Evolutionary conservation across 2,329 filamentous ascomycete genomes (phyloP).

Genomic region (Penicillium sp.): DNA sequence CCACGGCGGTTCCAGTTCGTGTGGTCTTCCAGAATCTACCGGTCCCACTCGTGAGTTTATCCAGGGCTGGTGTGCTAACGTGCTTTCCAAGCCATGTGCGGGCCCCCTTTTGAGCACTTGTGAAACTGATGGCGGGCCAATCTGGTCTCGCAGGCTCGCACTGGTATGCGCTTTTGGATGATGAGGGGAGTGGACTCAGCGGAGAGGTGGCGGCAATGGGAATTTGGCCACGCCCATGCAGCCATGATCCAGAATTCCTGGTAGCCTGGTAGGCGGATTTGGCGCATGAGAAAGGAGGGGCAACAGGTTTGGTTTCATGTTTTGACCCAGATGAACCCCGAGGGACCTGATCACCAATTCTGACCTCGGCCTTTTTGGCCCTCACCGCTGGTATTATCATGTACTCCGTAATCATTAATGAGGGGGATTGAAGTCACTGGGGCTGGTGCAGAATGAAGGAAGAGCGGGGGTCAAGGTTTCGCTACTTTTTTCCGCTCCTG

Average conservation of each 20-base stretch:
- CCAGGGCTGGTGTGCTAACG: not conserved
- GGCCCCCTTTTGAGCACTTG: not conserved
- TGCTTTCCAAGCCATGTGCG: too few relatives aligned
- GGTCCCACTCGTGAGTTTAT: slow-evolving; percentile 5
- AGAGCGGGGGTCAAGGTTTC: not conserved
- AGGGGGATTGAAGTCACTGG: not conserved
- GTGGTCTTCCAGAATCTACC: slow-evolving; percentile 13
- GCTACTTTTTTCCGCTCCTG: not conserved
- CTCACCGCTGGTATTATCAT: not conserved
- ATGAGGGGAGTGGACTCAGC: not conserved
- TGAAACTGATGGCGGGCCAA: slow-evolving; percentile 11
- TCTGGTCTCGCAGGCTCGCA: not conserved
- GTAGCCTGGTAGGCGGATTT: not conserved
- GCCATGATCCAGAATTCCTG: not conserved
- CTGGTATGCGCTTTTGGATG: not conserved
- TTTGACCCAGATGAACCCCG: not conserved
- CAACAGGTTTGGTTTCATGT: not conserved
- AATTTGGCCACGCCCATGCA: not conserved
- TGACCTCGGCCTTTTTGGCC: not conserved
- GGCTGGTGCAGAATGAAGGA: not conserved
- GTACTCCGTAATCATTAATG: too few relatives aligned
- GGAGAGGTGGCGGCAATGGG: not conserved
- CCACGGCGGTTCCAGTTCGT: slow-evolving; percentile 19
- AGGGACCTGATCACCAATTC: not conserved
- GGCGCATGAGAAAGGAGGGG: not conserved